Conservation (phyloP, 441 rosid genomes). For the California macrophylla region DNA sequence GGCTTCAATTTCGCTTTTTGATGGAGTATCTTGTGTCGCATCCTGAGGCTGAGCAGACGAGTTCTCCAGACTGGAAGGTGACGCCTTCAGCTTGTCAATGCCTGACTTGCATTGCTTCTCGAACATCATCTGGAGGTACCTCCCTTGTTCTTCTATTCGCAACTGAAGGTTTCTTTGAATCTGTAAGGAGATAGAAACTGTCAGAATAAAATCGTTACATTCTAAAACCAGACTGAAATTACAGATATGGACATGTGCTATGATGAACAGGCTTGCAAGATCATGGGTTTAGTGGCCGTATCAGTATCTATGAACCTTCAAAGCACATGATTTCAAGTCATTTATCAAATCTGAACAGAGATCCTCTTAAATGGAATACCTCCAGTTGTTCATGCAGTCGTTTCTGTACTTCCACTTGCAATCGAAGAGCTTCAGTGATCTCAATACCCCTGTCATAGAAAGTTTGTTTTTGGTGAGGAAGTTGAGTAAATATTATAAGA, state of each 20-base stretch:
- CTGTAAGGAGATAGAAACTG: slow-evolving; percentile 29
- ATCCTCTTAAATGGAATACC: slow-evolving; percentile 31
- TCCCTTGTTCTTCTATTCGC: slow-evolving; percentile 90
- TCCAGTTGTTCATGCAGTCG: slow-evolving; percentile 87
- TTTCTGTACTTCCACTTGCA: slow-evolving; percentile 96
- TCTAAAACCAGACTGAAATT: too few relatives aligned
- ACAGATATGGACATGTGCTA: not conserved
- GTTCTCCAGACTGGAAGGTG: slow-evolving; percentile 43
- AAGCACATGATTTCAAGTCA: not conserved
- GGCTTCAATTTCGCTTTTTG: slow-evolving; percentile 25
- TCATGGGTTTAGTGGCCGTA: too few relatives aligned
- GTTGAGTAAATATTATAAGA: too few relatives aligned
- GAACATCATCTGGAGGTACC: slow-evolving; percentile 85
- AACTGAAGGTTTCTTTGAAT: slow-evolving; percentile 89
- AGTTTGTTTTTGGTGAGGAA: not conserved
- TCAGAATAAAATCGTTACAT: not conserved
- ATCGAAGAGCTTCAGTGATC: slow-evolving; percentile 75
- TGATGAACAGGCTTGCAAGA: too few relatives aligned
- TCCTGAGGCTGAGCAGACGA: slow-evolving; percentile 25
- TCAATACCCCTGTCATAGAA: slow-evolving; percentile 51
- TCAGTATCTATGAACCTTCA: not conserved
- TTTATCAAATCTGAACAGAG: not conserved
- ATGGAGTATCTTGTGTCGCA: slow-evolving; percentile 23
- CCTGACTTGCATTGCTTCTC: slow-evolving; percentile 74
- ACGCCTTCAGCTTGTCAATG: slow-evolving; percentile 37